Evolutionary conservation across 177 flowering plant genomes (phyloP).

Genomic region (Vitis hybrid): DNA sequence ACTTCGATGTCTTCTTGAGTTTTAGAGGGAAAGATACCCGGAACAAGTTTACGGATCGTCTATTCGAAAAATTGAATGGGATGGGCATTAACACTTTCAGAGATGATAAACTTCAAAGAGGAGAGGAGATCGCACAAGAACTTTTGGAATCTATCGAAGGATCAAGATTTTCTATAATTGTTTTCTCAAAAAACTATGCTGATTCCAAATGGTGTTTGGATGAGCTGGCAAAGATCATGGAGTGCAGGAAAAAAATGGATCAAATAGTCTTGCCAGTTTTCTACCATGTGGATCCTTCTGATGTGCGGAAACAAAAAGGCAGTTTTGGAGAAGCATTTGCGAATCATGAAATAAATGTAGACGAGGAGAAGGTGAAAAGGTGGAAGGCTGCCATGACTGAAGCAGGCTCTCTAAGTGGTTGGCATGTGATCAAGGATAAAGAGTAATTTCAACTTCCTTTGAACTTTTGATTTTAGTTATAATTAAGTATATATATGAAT

Average conservation of each 20-base stretch:
- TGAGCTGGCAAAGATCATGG: not conserved
- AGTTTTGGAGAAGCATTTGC: not conserved
- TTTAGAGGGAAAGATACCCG: conserved; percentile 1
- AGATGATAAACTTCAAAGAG: not conserved
- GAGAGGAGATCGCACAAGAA: not conserved
- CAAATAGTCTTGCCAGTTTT: not conserved
- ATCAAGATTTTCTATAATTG: no score
- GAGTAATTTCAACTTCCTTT: no score
- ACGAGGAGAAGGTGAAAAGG: no score
- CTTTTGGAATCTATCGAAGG: not conserved
- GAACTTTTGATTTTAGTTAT: no score
- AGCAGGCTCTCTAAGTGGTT: no score
- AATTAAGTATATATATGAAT: no score
- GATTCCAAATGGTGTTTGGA: no score
- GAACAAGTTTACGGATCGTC: not conserved
- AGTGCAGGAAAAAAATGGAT: no score
- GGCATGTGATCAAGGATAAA: no score
- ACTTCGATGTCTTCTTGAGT: no score
- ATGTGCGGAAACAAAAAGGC: not conserved
- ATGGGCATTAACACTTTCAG: not conserved
- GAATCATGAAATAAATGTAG: fast-evolving
- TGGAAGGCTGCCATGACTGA: no score
- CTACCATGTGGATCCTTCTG: not conserved
- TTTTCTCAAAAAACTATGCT: no score
- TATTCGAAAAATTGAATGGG: not conserved